Conservation (phyloP, 345 rosid genomes). For the Camelina laxa region DNA sequence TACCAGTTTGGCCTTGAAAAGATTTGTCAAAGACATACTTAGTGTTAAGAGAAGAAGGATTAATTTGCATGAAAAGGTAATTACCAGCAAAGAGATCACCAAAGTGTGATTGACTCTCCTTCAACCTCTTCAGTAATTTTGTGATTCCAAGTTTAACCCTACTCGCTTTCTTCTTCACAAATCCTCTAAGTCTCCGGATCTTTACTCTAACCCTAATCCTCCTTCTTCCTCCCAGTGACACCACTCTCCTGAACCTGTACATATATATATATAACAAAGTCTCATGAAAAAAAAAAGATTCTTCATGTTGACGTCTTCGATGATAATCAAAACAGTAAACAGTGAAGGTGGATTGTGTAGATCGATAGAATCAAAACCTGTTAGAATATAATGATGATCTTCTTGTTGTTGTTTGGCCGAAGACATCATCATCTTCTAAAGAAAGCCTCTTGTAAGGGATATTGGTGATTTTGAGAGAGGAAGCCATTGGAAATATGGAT, state of each 20-base stretch:
- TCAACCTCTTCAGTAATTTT: slow-evolving; percentile 63
- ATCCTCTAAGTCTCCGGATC: slow-evolving; percentile 50
- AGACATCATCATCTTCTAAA: slow-evolving; percentile 43
- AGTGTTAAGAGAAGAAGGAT: slow-evolving; percentile 56
- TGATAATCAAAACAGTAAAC: background rate
- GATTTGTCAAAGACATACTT: slow-evolving; percentile 44
- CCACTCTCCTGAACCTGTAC: slow-evolving; percentile 49
- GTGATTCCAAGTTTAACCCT: slow-evolving; percentile 46
- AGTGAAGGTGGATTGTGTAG: background rate
- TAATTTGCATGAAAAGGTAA: slow-evolving; percentile 71
- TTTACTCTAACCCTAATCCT: slow-evolving; percentile 55
- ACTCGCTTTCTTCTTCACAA: slow-evolving; percentile 48
- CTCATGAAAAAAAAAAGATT: slow-evolving; percentile 12
- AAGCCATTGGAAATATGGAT: slow-evolving; percentile 31
- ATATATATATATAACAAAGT: background rate
- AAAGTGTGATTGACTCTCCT: slow-evolving; percentile 62
- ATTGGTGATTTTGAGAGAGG: slow-evolving; percentile 32
- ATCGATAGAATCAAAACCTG: slow-evolving; percentile 23
- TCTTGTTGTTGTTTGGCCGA: slow-evolving; percentile 32
- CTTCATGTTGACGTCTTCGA: slow-evolving; percentile 28
- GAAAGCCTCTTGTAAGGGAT: slow-evolving; percentile 31
- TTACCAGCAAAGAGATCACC: slow-evolving; percentile 83
- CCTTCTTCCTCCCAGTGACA: slow-evolving; percentile 47
- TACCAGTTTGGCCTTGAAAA: slow-evolving; percentile 35
- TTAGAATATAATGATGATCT: slow-evolving; percentile 28